A percentile compares a stretch with the other conserved stretches of the same genome.
Evolutionary conservation across 331 rosid species (phyloP).

Genomic region (Quercus tomentella): DNA sequence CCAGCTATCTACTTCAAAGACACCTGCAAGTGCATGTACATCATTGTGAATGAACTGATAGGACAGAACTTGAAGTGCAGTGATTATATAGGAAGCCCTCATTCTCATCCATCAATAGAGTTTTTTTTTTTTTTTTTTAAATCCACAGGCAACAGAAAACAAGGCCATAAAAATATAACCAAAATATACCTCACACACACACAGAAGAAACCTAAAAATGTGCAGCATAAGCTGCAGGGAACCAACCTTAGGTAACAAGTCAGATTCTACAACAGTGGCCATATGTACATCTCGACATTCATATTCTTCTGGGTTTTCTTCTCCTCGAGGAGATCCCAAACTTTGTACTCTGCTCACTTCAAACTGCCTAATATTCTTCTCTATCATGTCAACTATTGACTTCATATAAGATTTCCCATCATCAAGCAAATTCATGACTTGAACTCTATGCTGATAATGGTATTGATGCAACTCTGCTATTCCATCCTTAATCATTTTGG

Average conservation of each 20-base stretch:
- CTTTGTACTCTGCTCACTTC: conserved; percentile 29
- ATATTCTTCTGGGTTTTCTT: conserved; percentile 41
- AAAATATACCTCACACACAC: not conserved
- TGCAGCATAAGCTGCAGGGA: conserved; percentile 11
- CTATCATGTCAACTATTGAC: conserved; percentile 44
- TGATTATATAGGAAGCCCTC: not conserved
- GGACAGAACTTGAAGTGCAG: not conserved
- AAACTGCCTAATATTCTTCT: conserved; percentile 42
- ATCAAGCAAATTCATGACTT: conserved; percentile 49
- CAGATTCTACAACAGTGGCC: conserved; percentile 33
- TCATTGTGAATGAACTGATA: not conserved
- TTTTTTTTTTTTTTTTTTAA: no score
- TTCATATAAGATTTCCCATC: conserved; percentile 63
- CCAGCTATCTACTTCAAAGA: not conserved
- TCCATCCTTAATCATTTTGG: conserved; percentile 43
- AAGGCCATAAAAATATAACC: not conserved
- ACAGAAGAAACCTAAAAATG: conserved; percentile 1
- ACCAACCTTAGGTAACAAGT: conserved; percentile 47
- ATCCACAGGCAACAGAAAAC: not conserved
- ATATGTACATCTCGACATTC: conserved; percentile 60
- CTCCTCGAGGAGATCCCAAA: conserved; percentile 34
- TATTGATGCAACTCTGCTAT: conserved; percentile 48
- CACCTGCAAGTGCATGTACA: not conserved
- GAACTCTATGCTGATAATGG: conserved; percentile 54
- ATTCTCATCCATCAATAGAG: not conserved